Percentiles rank a stretch among this genome's conserved stretches.
Evolutionary conservation across 2,329 filamentous ascomycete species (phyloP).

Genomic region (Claviceps monticola): DNA sequence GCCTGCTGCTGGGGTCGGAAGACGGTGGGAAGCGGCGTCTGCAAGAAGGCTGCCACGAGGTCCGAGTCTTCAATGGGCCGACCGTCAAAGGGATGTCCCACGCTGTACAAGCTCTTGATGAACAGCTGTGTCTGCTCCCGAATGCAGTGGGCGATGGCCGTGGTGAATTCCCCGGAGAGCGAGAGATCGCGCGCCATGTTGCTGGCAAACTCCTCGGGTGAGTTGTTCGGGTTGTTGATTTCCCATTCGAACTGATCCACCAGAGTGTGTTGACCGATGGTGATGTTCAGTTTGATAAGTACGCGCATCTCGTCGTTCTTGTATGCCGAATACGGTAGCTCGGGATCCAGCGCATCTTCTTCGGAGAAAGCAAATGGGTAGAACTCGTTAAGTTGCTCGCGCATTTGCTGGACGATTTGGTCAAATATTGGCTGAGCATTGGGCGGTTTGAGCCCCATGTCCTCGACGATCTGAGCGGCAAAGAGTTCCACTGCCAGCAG

Average conservation of each 20-base stretch:
- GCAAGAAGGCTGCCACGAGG: constrained; percentile 70
- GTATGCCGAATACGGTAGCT: constrained; percentile 82
- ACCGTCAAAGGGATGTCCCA: constrained; percentile 90
- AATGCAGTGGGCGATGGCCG: constrained; percentile 94
- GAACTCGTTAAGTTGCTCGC: constrained; percentile 84
- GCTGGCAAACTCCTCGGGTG: constrained; percentile 83
- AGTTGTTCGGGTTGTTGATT: constrained; percentile 88
- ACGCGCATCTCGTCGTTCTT: constrained; percentile 99
- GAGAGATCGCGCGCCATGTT: constrained; percentile 84
- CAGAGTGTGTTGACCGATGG: constrained; percentile 84
- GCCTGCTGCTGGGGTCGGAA: constrained; percentile 87
- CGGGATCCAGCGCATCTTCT: constrained; percentile 79
- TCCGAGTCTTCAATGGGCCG: constrained; percentile 87
- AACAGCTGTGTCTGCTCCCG: constrained; percentile 92
- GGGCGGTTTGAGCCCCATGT: constrained; percentile 67
- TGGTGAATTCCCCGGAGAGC: constrained; percentile 88
- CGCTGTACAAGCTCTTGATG: constrained; percentile 81
- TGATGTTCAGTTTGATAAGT: constrained; percentile 90
- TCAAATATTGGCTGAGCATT: constrained; percentile 49
- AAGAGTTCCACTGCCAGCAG: constrained; percentile 69
- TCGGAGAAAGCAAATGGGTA: constrained; percentile 85
- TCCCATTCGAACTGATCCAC: constrained; percentile 99
- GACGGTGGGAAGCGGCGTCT: constrained; percentile 66
- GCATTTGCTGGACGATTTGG: constrained; percentile 53
- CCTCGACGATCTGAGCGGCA: constrained; percentile 79